phyloP scores from a whole-genome alignment of 2,329 filamentous ascomycete genomes.

The Anisogramma anomala region DNA sequence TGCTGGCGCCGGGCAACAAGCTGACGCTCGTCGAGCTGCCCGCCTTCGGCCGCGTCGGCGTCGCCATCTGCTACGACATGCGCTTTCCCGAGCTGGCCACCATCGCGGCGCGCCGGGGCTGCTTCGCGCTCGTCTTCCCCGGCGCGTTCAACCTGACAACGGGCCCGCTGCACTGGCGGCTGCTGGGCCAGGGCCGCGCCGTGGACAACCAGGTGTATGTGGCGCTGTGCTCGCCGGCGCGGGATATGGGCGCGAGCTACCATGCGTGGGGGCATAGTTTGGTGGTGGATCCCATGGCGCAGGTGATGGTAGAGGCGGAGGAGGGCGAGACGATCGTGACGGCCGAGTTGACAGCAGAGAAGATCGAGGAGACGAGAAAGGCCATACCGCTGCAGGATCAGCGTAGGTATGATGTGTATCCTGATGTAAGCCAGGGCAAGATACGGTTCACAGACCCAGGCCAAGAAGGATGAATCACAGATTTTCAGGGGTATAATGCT shows the following conservation, averaged over 20 bases:
- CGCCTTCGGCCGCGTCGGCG: constrained; percentile 73
- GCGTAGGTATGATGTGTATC: constrained; percentile 89
- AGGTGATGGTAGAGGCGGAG: constrained; percentile 66
- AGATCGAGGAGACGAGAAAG: constrained; percentile 64
- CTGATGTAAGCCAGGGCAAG: constrained; percentile 64
- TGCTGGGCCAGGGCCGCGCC: constrained; percentile 71
- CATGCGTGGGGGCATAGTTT: constrained; percentile 88
- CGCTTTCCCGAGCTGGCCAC: constrained; percentile 90
- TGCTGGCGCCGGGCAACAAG: constrained; percentile 73
- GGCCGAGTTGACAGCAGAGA: constrained; percentile 55
- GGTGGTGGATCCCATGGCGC: constrained; percentile 76
- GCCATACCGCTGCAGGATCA: constrained; percentile 77
- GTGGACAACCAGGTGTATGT: constrained; percentile 94
- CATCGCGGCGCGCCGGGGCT: constrained; percentile 75
- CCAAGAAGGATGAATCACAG: constrained; percentile 2
- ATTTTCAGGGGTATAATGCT: neutral
- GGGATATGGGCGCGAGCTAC: constrained; percentile 67
- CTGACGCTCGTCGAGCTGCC: constrained; percentile 78
- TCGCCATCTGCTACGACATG: constrained; percentile 96
- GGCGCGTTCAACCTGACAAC: constrained; percentile 97
- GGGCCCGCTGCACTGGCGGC: constrained; percentile 79
- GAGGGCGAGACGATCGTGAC: constrained; percentile 68
- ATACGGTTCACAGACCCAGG: constrained; percentile 12
- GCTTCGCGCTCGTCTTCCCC: constrained; percentile 81
- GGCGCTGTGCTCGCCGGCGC: constrained; percentile 79